A percentile compares a stretch with the other conserved stretches of the same genome.
phyloP scores from a whole-genome alignment of 1,139 yeast species.

The Barnettozyma hawaiiensis region DNA sequence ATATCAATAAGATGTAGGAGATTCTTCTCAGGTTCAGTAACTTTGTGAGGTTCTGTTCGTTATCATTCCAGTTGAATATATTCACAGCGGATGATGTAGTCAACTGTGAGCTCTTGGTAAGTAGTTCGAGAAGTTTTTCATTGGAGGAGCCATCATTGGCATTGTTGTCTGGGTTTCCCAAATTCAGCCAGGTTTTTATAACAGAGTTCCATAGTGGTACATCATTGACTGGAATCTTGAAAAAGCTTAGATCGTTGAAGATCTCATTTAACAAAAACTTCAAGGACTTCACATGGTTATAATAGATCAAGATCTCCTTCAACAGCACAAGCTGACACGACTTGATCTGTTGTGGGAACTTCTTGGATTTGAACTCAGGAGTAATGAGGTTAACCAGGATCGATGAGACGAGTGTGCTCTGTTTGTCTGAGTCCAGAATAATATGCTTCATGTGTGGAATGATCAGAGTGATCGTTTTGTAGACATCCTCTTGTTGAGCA shows the following conservation, averaged over 20 bases:
- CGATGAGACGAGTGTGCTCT: slow-evolving; percentile 37
- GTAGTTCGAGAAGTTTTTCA: slow-evolving; percentile 53
- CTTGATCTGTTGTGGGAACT: slow-evolving; percentile 32
- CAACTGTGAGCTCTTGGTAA: slow-evolving; percentile 47
- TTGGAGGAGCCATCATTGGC: slow-evolving; percentile 22
- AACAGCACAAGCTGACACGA: slow-evolving; percentile 36
- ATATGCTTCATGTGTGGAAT: slow-evolving; percentile 39
- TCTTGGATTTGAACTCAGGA: slow-evolving; percentile 41
- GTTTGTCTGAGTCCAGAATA: slow-evolving; percentile 50
- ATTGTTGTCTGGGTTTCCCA: slow-evolving; percentile 31
- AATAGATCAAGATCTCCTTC: slow-evolving; percentile 34
- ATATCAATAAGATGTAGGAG: slow-evolving; percentile 54
- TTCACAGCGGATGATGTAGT: slow-evolving; percentile 27
- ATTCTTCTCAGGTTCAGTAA: slow-evolving; percentile 50
- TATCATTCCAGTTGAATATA: slow-evolving; percentile 74
- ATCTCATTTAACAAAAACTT: slow-evolving; percentile 46
- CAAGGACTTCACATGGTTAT: slow-evolving; percentile 44
- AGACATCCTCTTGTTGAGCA: slow-evolving; percentile 33
- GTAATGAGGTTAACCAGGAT: slow-evolving; percentile 40
- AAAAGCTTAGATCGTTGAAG: slow-evolving; percentile 42
- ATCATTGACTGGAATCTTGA: slow-evolving; percentile 32
- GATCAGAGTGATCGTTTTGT: slow-evolving; percentile 34
- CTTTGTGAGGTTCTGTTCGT: slow-evolving; percentile 48
- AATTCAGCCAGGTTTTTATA: slow-evolving; percentile 48
- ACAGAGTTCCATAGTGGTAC: slow-evolving; percentile 45